These are phyloP conservation scores for Trametopsis cervina DNA, from an alignment of 768 basidiomycete species.

Conservation along the genomic window DNA sequence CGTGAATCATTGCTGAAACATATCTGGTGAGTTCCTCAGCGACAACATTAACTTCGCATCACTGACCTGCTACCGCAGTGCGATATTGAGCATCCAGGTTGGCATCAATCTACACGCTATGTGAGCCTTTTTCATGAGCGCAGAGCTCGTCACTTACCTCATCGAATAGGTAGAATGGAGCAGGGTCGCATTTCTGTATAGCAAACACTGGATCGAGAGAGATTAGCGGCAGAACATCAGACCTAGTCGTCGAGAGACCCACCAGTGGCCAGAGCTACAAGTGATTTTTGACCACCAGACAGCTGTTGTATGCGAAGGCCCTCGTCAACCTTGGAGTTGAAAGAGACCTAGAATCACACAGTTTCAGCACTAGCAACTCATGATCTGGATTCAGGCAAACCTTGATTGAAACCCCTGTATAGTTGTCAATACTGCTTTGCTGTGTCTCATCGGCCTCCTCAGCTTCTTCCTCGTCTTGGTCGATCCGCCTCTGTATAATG, in stretches of 20 bases:
- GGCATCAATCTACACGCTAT: slow-evolving; percentile 72
- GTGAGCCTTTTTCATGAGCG: not conserved
- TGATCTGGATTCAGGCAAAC: slow-evolving; percentile 28
- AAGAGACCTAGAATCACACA: slow-evolving; percentile 64
- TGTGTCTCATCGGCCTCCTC: slow-evolving; percentile 71
- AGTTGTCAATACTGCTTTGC: slow-evolving; percentile 80
- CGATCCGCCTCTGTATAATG: slow-evolving; percentile 88
- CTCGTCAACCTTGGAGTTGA: slow-evolving; percentile 98
- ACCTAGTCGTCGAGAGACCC: slow-evolving; percentile 8
- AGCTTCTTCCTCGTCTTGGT: slow-evolving; percentile 74
- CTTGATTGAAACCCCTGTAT: slow-evolving; percentile 95
- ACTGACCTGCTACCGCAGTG: slow-evolving; percentile 89
- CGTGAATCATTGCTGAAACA: slow-evolving; percentile 81
- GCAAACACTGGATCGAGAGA: slow-evolving; percentile 74
- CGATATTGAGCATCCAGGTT: slow-evolving; percentile 97
- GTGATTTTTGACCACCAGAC: slow-evolving; percentile 94
- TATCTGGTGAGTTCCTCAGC: not conserved
- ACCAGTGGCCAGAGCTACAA: slow-evolving; percentile 94
- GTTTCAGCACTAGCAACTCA: not conserved
- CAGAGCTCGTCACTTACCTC: slow-evolving; percentile 38
- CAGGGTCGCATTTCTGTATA: slow-evolving; percentile 98
- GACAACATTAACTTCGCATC: not conserved
- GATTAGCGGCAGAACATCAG: slow-evolving; percentile 5
- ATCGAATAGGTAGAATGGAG: slow-evolving; percentile 99
- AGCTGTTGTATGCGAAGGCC: slow-evolving; percentile 94